Base-by-base conservation (phyloP, 2,329 filamentous ascomycete species). In the Arachnomyces sp. region DNA sequence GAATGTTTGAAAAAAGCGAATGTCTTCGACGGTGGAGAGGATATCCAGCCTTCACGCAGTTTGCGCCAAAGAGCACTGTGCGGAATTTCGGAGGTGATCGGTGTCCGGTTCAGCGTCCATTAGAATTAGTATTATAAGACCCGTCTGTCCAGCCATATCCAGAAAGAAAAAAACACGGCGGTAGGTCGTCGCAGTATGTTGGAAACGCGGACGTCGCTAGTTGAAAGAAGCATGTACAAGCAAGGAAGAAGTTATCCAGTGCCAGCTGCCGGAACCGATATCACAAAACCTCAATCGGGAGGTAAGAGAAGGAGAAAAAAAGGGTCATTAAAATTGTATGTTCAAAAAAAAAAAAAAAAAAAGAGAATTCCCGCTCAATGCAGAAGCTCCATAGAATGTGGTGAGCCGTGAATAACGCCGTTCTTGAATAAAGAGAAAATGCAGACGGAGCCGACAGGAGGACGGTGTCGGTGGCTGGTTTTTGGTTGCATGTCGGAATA, bases 81-180 rank as follows among this genome's bases (percentile, higher is more conserved):
- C 18, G 13, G 29, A 33, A 33, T 31, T 13, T 11, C 18, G 13
- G 28, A 21, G 9, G 9, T 25, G 21, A 25, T 5, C 21, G 21
- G 21, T 25, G 5, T 9, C 9, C 21, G 21, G 21, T 25, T 25
- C 21, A 25, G 21, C 21, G 21, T 44, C 45, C 53, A 56, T 59
- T 53, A 50, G 53, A 51, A 64, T 64, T 65, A 65, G 50, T 44
- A 63, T 65, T 65, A 65, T 61, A 40, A 56, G 59, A 55, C 54
- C 21, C 9, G 21, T 25, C 21, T 25, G 21, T 25, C 21, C 21
- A 25, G 21, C 21, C 21, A 25, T 5, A 9, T n/a, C 5, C 5
- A 25, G 21, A 9, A 9, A 25, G 9, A 25, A 25, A 25, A 25
- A 9, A 25, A 25, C 5, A 9, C 21, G 5, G 21, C 21, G 5